phyloP scores from a whole-genome alignment of 768 basidiomycete genomes.

The Cantharellus anzutake region DNA sequence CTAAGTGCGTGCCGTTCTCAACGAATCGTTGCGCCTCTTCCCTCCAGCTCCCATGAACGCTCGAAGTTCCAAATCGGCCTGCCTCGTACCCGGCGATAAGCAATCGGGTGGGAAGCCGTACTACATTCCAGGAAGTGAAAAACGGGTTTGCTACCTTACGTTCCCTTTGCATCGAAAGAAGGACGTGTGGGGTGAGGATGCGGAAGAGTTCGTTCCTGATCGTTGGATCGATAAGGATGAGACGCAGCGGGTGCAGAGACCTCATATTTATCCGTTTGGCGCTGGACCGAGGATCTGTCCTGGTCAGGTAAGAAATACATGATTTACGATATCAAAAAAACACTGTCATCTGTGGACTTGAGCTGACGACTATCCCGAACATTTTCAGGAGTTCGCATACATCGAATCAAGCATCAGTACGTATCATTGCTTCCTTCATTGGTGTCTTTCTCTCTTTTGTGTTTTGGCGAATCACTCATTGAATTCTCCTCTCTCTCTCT shows the following conservation, averaged over 20 bases:
- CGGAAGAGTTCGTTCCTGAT: constrained; percentile 59
- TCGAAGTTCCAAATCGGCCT: no score
- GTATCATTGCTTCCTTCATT: no score
- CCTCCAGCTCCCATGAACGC: constrained; percentile 57
- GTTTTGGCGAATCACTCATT: neutral
- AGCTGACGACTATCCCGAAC: neutral
- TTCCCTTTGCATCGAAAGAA: neutral
- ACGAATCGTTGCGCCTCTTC: constrained; percentile 61
- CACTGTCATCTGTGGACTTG: neutral
- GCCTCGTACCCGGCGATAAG: no score
- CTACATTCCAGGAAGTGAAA: constrained; percentile 4
- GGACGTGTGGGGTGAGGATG: constrained; percentile 55
- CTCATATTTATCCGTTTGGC: constrained; percentile 5
- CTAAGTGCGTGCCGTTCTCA: constrained; percentile 21
- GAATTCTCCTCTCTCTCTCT: neutral
- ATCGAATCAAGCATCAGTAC: constrained; percentile 1
- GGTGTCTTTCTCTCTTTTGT: neutral
- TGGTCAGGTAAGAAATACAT: constrained; percentile 1
- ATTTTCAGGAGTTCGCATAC: constrained; percentile 1
- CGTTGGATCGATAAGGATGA: constrained; percentile 46
- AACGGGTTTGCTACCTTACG: neutral
- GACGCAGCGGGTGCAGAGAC: constrained; percentile 1
- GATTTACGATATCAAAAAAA: neutral
- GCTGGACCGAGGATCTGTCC: constrained; percentile 4
- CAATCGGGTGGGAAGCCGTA: neutral